Percentiles rank a stretch among this genome's conserved stretches.
These are phyloP conservation scores for Dalbergia cultrata DNA, from an alignment of 306 rosid species.

Conservation along the genomic window DNA sequence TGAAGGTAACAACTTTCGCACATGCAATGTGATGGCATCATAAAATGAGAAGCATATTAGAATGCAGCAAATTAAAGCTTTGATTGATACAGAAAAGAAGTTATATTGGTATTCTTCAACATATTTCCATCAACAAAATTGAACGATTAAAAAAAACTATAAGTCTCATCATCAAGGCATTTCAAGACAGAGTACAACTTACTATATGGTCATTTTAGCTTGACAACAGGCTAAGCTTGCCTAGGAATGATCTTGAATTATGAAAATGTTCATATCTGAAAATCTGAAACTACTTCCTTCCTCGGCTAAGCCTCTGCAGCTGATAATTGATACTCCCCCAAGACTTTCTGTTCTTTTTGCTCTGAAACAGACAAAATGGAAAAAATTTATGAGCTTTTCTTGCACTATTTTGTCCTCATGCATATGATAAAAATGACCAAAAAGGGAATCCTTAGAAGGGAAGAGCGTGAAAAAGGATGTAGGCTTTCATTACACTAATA, in stretches of 20 bases:
- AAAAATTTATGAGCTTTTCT: not conserved
- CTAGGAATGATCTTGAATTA: constrained; percentile 32
- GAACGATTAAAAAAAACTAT: constrained; percentile 24
- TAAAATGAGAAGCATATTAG: not conserved
- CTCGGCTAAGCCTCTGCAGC: constrained; percentile 86
- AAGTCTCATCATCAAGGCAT: constrained; percentile 22
- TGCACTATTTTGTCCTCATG: constrained; percentile 4
- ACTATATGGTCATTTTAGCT: constrained; percentile 40
- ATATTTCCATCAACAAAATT: constrained; percentile 17
- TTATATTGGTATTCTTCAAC: constrained; percentile 1
- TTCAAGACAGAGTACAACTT: constrained; percentile 27
- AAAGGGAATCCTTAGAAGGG: not conserved
- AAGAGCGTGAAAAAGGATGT: constrained; percentile 3
- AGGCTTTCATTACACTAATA: constrained; percentile 23
- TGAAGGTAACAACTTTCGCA: not conserved
- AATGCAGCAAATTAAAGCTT: constrained; percentile 23
- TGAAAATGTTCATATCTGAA: constrained; percentile 18
- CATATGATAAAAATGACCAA: not conserved
- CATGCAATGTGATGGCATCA: not conserved
- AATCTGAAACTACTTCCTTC: constrained; percentile 70
- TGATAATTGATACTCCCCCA: constrained; percentile 93
- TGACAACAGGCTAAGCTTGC: constrained; percentile 34
- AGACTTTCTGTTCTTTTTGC: constrained; percentile 66
- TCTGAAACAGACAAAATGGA: constrained; percentile 57
- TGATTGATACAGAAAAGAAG: constrained; percentile 23